phyloP scores from a whole-genome alignment of 1,284 basidiomycete species.

The Trichosporon ovoides region DNA sequence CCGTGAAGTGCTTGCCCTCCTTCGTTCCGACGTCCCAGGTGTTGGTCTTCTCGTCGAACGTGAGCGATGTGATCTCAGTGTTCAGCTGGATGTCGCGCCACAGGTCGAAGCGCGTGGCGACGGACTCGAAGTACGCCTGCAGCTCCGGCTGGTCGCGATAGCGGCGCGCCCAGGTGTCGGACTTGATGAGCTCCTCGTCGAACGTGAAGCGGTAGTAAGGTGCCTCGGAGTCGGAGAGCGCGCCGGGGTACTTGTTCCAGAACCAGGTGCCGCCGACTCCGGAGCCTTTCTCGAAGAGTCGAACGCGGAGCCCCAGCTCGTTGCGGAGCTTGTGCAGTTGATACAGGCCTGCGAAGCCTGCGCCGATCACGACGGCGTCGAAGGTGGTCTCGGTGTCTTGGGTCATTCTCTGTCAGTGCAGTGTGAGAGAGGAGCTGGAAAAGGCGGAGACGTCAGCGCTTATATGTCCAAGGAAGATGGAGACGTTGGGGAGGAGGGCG shows the following conservation, averaged over 20 bases:
- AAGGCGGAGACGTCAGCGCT: too few species aligned
- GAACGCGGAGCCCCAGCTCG: slow-evolving; percentile 2
- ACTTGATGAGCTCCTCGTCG: slow-evolving; percentile 10
- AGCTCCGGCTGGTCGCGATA: slow-evolving; percentile 32
- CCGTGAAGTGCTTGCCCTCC: slow-evolving; percentile 2
- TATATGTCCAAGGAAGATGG: too few species aligned
- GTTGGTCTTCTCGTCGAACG: neutral
- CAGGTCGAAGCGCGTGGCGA: slow-evolving; percentile 23
- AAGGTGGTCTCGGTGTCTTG: neutral
- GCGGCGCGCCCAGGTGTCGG: slow-evolving; percentile 19
- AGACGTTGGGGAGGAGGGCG: too few species aligned
- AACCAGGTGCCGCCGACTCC: slow-evolving; percentile 17
- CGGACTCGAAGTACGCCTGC: slow-evolving; percentile 25
- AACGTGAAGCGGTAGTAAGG: slow-evolving; percentile 28
- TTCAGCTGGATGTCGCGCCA: slow-evolving; percentile 25
- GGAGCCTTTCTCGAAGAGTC: slow-evolving; percentile 6
- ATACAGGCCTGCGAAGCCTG: slow-evolving; percentile 14
- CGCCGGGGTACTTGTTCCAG: slow-evolving; percentile 25
- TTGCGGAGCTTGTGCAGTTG: slow-evolving; percentile 10
- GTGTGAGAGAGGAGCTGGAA: too few species aligned
- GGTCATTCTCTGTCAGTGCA: too few species aligned
- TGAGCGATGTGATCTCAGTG: slow-evolving; percentile 8
- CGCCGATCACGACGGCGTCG: slow-evolving; percentile 15
- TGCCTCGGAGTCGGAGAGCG: slow-evolving; percentile 29
- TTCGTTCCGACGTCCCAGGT: neutral